These are phyloP conservation scores for Ogataea pilisensis DNA, from an alignment of 805 yeast species.

Conservation along the genomic window DNA sequence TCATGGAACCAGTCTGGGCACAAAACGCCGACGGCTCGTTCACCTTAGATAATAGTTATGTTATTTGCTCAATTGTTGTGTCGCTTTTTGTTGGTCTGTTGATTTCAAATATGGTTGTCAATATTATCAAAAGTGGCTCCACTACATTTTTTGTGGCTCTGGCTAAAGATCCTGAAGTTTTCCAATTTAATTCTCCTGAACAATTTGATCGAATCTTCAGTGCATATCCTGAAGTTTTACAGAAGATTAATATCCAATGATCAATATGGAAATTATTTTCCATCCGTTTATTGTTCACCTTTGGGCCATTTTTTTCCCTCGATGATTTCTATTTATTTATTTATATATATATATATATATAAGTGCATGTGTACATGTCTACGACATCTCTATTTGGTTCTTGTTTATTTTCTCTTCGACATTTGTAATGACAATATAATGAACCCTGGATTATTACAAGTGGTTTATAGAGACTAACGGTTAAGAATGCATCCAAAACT, in stretches of 20 bases:
- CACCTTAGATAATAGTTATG: constrained; percentile 49
- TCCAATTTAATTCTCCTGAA: constrained; percentile 66
- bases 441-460: background rate
- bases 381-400: background rate
- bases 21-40: constrained; percentile 31
- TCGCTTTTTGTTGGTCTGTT: constrained; percentile 65
- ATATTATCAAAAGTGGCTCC: constrained; percentile 71
- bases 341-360: too few relatives aligned
- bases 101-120: constrained; percentile 62
- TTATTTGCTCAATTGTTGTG: constrained; percentile 12
- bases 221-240: constrained; percentile 44
- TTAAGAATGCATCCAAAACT: too few relatives aligned
- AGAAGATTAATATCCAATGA: constrained; percentile 26
- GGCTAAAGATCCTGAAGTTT: constrained; percentile 79
- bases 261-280: too few relatives aligned
- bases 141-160: constrained; percentile 78
- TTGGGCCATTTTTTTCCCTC: background rate
- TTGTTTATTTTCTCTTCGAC: background rate
- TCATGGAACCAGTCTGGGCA: constrained; percentile 60
- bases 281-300: too few relatives aligned
- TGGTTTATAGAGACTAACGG: too few relatives aligned
- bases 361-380: background rate
- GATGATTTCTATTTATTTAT: background rate
- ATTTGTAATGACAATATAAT: too few relatives aligned
- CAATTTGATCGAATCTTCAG: constrained; percentile 42